Conservation (phyloP, 2,329 filamentous ascomycete species). For the Biscogniauxia marginata region DNA sequence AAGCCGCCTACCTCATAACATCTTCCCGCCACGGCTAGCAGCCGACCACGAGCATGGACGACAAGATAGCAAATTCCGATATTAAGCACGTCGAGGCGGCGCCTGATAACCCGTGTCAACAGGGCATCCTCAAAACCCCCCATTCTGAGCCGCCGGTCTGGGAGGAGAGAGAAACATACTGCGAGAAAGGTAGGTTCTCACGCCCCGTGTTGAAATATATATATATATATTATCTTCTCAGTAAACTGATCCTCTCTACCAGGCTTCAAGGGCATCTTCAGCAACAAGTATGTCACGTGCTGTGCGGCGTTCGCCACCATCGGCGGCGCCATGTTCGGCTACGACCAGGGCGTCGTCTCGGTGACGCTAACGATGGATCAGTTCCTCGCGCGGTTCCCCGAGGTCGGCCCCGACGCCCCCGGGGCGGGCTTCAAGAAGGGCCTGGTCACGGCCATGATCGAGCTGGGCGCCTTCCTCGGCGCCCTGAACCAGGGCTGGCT, state of each 20-base stretch:
- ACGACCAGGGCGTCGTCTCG: conserved; percentile 54
- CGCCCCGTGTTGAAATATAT: too few species aligned
- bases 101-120: too few species aligned
- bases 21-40: background rate
- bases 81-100: background rate
- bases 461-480: conserved; percentile 57
- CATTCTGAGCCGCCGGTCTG: background rate
- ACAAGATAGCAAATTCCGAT: background rate
- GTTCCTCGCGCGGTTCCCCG: conserved; percentile 49
- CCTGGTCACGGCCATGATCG: conserved; percentile 42
- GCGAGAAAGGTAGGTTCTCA: background rate
- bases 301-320: conserved; percentile 25
- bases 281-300: background rate
- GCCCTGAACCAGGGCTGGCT: conserved; percentile 52
- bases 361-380: conserved; percentile 53
- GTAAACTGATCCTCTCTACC: too few species aligned
- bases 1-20: background rate
- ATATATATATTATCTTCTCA: too few species aligned
- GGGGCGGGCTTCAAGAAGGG: conserved; percentile 40
- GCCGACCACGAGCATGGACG: background rate
- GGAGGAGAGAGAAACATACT: background rate
- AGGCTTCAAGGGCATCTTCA: background rate
- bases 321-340: conserved; percentile 52
- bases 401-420: conserved; percentile 43
- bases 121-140: background rate